Percentiles rank a stretch among this genome's conserved stretches.
phyloP scores from a whole-genome alignment of 176 grass and related monocot species.

The Raddia guianensis region DNA sequence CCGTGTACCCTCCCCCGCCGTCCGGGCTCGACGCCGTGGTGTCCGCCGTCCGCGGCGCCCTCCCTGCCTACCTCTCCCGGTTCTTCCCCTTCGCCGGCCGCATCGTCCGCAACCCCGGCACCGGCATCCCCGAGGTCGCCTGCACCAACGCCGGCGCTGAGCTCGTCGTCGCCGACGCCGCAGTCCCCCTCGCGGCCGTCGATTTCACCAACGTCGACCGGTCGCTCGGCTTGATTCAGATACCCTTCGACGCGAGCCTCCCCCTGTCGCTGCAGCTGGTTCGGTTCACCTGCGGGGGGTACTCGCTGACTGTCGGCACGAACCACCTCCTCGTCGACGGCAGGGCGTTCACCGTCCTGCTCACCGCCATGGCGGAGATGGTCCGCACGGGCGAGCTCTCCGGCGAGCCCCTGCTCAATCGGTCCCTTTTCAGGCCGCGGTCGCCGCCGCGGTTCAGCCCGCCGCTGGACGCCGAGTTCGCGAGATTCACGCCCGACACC shows the following conservation, averaged over 20 bases:
- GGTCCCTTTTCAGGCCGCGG: slow-evolving; percentile 50
- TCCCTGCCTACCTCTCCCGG: slow-evolving; percentile 56
- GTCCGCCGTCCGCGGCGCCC: slow-evolving; percentile 27
- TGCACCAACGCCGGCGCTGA: slow-evolving; percentile 78
- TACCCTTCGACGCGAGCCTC: slow-evolving; percentile 52
- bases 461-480: slow-evolving; percentile 59
- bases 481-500: slow-evolving; percentile 41
- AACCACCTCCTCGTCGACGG: slow-evolving; percentile 77
- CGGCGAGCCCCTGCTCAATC: slow-evolving; percentile 47
- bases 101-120: slow-evolving; percentile 28
- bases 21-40: slow-evolving; percentile 30
- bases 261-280: slow-evolving; percentile 70
- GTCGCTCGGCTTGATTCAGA: slow-evolving; percentile 48
- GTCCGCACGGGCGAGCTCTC: slow-evolving; percentile 38
- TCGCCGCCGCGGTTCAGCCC: slow-evolving; percentile 44
- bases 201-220: slow-evolving; percentile 49
- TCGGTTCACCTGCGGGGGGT: slow-evolving; percentile 68
- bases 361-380: slow-evolving; percentile 45
- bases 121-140: slow-evolving; percentile 38
- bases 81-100: slow-evolving; percentile 61
- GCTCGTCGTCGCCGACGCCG: slow-evolving; percentile 67
- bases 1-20: slow-evolving; percentile 40
- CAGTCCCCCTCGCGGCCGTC: slow-evolving; percentile 42
- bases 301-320: slow-evolving; percentile 56
- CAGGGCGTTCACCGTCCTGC: slow-evolving; percentile 38